phyloP scores from a whole-genome alignment of 2,329 filamentous ascomycete genomes.

The Aureobasidium musti region DNA sequence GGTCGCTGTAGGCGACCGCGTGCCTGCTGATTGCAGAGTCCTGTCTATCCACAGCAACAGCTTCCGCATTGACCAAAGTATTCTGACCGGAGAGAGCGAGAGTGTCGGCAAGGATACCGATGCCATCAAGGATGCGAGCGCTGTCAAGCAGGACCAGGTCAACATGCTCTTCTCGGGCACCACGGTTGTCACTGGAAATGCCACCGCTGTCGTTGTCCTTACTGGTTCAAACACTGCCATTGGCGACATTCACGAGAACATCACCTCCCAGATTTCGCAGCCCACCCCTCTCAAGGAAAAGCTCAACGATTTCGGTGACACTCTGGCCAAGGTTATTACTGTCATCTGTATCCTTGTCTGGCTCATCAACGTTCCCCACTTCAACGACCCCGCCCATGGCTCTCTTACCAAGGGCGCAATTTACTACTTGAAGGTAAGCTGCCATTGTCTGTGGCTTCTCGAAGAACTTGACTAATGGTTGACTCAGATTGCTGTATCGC shows the following conservation, averaged over 20 bases:
- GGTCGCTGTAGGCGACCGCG: slow-evolving; percentile 84
- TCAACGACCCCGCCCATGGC: slow-evolving; percentile 90
- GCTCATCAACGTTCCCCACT: slow-evolving; percentile 98
- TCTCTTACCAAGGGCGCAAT: slow-evolving; percentile 92
- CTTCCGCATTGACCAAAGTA: slow-evolving; percentile 94
- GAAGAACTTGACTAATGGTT: not conserved
- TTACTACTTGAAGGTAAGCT: slow-evolving; percentile 79
- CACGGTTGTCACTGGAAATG: slow-evolving; percentile 91
- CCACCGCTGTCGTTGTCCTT: slow-evolving; percentile 84
- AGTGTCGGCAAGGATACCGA: slow-evolving; percentile 83
- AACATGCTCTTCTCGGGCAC: slow-evolving; percentile 99
- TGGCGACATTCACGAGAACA: slow-evolving; percentile 98
- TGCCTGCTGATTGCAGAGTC: slow-evolving; percentile 92
- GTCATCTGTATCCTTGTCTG: slow-evolving; percentile 95
- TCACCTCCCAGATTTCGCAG: slow-evolving; percentile 95
- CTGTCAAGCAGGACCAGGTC: slow-evolving; percentile 94
- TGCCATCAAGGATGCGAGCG: slow-evolving; percentile 72
- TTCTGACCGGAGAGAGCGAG: slow-evolving; percentile 96
- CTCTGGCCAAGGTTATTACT: slow-evolving; percentile 95
- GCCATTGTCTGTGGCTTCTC: not conserved
- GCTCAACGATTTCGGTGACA: slow-evolving; percentile 96
- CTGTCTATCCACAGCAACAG: slow-evolving; percentile 93
- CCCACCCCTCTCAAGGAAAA: slow-evolving; percentile 98
- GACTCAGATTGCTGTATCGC: slow-evolving; percentile 81
- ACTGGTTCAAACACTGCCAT: slow-evolving; percentile 92